A percentile compares a stretch with the other conserved stretches of the same genome.
phyloP scores from a whole-genome alignment of 2,329 filamentous ascomycete species.

The Penicillium sp. region DNA sequence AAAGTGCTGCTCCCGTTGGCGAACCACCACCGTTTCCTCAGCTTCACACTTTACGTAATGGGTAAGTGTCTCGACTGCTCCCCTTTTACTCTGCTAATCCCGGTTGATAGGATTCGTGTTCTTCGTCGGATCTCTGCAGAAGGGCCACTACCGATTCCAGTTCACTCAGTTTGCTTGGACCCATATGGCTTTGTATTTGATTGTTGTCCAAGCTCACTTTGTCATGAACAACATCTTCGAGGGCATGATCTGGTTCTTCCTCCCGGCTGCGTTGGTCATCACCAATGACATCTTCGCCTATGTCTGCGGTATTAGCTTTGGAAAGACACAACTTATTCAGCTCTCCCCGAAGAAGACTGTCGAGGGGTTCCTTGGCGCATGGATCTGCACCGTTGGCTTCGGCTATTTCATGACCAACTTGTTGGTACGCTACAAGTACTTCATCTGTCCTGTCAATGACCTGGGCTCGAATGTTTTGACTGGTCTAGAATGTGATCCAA shows the following conservation, averaged over 20 bases:
- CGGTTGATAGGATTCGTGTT: conserved; percentile 78
- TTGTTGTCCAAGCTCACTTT: conserved; percentile 96
- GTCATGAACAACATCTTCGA: conserved; percentile 99
- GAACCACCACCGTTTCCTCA: conserved; percentile 97
- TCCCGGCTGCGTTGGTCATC: conserved; percentile 91
- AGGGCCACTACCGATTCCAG: conserved; percentile 96
- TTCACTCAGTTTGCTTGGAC: conserved; percentile 99
- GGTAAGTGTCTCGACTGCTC: conserved; percentile 55
- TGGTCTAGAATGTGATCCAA: conserved; percentile 82
- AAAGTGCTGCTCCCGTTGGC: conserved; percentile 88
- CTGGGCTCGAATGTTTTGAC: conserved; percentile 91
- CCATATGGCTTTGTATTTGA: conserved; percentile 97
- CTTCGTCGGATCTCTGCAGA: conserved; percentile 91
- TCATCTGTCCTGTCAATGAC: conserved; percentile 96
- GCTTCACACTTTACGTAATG: conserved; percentile 96
- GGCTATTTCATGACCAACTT: conserved; percentile 78
- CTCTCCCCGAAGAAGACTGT: conserved; percentile 99
- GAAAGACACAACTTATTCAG: conserved; percentile 94
- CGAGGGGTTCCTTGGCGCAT: conserved; percentile 92
- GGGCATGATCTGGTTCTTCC: conserved; percentile 99
- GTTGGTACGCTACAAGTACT: conserved; percentile 89
- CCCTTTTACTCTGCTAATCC: conserved; percentile 11
- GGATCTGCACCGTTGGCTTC: conserved; percentile 90
- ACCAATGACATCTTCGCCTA: conserved; percentile 99
- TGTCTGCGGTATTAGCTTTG: conserved; percentile 94